Evolutionary conservation across 306 rosid species (phyloP).

Genomic region (Vigna trinervia): DNA sequence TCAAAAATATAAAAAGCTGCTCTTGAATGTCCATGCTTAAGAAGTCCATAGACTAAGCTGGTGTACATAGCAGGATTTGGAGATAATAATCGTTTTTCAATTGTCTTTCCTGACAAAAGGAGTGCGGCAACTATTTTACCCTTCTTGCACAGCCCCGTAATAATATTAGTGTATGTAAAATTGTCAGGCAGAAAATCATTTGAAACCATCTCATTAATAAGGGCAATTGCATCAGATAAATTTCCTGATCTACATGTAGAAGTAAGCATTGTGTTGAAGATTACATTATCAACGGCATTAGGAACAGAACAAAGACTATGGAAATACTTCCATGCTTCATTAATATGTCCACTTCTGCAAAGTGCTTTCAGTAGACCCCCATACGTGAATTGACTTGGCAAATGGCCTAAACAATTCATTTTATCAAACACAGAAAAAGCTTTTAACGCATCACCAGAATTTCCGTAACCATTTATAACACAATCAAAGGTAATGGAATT

Average conservation of each 20-base stretch:
- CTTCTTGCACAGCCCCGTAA: slow-evolving; percentile 65
- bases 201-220: slow-evolving; percentile 66
- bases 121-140: slow-evolving; percentile 70
- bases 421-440: slow-evolving; percentile 65
- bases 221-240: slow-evolving; percentile 58
- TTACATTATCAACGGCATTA: slow-evolving; percentile 57
- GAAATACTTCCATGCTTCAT: slow-evolving; percentile 59
- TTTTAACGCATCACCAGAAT: slow-evolving; percentile 61
- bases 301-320: slow-evolving; percentile 59
- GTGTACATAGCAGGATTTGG: slow-evolving; percentile 63
- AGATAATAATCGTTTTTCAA: slow-evolving; percentile 56
- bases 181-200: slow-evolving; percentile 64
- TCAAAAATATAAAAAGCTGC: slow-evolving; percentile 65
- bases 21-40: slow-evolving; percentile 72
- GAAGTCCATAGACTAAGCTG: slow-evolving; percentile 66
- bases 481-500: slow-evolving; percentile 64
- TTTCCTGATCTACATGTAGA: slow-evolving; percentile 66
- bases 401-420: slow-evolving; percentile 66
- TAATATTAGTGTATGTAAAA: slow-evolving; percentile 64
- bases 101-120: slow-evolving; percentile 54
- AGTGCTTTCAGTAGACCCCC: slow-evolving; percentile 74
- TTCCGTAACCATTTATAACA: slow-evolving; percentile 67
- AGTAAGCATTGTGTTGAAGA: slow-evolving; percentile 66
- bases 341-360: slow-evolving; percentile 64
- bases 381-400: slow-evolving; percentile 68